Base-by-base conservation (phyloP, 129 eudicot species). In the Dittrichia graveolens region DNA sequence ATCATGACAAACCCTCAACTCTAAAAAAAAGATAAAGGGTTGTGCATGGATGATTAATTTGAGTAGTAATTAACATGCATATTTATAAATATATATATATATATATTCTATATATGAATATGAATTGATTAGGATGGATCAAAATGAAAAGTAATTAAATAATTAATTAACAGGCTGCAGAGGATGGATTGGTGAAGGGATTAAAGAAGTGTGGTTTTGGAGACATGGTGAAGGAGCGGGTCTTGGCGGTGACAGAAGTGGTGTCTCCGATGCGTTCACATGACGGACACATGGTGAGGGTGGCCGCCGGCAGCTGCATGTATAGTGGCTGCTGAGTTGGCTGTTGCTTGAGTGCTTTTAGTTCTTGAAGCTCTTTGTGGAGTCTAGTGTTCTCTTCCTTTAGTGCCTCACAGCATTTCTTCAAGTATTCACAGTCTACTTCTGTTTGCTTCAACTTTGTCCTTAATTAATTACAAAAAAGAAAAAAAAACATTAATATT, bases 371-470 rank as follows among this genome's bases (percentile, higher is more conserved):
- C 82, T 92, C 98, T 80, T 87, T 92, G 19, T 89, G 92, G 16
- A 92, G 95, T 85, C 90, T 79, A 35, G 84, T 83, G 75, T 92
- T 92, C 48, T 92, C 98, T 19, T 92, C 95, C 18, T 90, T 92
- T 49, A 92, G 69, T 11, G 96, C 80, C 37, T 92, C 98, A 53
- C 98, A 92, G 52, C 87, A 92, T 76, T 85, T 92, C 84, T 92
- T 92, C 85, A 87, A 78, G 73, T 81, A 82, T 77, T 92, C 96
- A 55, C 95, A 92, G 71, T 92, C 98, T 49, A 92, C 92, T 80
- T 92, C 98, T 37, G 98, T 92, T 83, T 92, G 98, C 86, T 92
- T 92, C 71, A 92, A 79, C 82, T 92, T 92, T 38, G 98, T 92
- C 87, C 98, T 92, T 24, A 24, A 24, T 42, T 62, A 37, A 41